Conservation (phyloP, 2,329 filamentous ascomycete genomes). For the Xylariomycetidae sp. region DNA sequence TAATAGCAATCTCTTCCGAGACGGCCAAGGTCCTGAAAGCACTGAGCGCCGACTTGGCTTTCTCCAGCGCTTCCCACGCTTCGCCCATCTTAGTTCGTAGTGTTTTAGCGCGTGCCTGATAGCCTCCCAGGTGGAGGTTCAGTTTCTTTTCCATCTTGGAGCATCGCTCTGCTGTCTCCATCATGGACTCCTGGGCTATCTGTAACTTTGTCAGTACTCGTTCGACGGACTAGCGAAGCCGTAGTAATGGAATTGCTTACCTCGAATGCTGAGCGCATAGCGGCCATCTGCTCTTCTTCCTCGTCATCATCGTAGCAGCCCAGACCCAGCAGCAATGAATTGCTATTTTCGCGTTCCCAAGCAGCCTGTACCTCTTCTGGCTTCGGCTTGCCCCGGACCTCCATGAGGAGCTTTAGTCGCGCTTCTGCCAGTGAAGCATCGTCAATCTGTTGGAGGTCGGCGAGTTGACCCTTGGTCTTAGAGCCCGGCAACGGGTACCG, state of each 20-base stretch:
- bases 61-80: slow-evolving; percentile 66
- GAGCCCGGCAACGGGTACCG: slow-evolving; percentile 66
- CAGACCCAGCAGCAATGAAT: slow-evolving; percentile 66
- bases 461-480: slow-evolving; percentile 56
- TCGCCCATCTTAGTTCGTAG: slow-evolving; percentile 74
- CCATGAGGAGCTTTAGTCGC: slow-evolving; percentile 67
- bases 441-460: slow-evolving; percentile 56
- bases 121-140: slow-evolving; percentile 79
- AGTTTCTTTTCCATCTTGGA: slow-evolving; percentile 93
- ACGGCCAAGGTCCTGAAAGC: slow-evolving; percentile 70
- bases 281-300: slow-evolving; percentile 57
- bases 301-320: slow-evolving; percentile 75
- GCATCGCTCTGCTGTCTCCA: slow-evolving; percentile 68
- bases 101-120: slow-evolving; percentile 77
- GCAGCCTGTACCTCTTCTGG: slow-evolving; percentile 45
- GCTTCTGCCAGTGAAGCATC: slow-evolving; percentile 71
- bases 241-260: slow-evolving; percentile 37
- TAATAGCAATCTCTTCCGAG: slow-evolving; percentile 72
- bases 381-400: slow-evolving; percentile 48
- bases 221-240: too few relatives aligned
- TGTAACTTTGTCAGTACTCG: slow-evolving; percentile 24
- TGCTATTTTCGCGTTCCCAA: slow-evolving; percentile 48
- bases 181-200: slow-evolving; percentile 67
- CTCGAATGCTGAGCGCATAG: slow-evolving; percentile 68
- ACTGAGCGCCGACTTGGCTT: slow-evolving; percentile 65